phyloP scores from a whole-genome alignment of 352 stramenopile species.

The Hyaloperonospora arabidopsidis region DNA sequence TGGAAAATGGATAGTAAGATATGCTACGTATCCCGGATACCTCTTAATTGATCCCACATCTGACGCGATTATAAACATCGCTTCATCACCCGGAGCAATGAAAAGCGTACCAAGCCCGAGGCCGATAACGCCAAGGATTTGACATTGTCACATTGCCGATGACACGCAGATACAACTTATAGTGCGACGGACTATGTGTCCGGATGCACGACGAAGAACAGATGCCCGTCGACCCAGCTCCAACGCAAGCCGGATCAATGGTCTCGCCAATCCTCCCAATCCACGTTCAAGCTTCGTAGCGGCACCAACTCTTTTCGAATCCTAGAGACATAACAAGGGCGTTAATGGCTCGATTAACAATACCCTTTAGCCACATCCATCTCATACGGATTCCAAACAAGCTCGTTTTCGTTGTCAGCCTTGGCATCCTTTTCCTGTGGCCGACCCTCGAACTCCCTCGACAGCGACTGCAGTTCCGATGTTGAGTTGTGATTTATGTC shows the following conservation, averaged over 20 bases:
- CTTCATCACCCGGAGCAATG: too few relatives aligned
- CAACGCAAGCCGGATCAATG: slow-evolving; percentile 27
- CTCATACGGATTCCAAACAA: slow-evolving; percentile 79
- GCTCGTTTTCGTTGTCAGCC: slow-evolving; percentile 53
- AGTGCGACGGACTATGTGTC: too few relatives aligned
- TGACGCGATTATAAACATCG: too few relatives aligned
- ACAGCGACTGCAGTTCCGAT: slow-evolving; percentile 50
- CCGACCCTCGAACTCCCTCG: slow-evolving; percentile 48
- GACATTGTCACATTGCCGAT: too few relatives aligned
- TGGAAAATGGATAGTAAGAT: too few relatives aligned
- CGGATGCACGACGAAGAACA: too few relatives aligned
- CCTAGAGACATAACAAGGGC: slow-evolving; percentile 16
- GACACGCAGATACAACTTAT: too few relatives aligned
- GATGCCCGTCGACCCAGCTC: too few relatives aligned
- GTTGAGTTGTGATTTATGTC: slow-evolving; percentile 42
- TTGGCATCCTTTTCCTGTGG: slow-evolving; percentile 53
- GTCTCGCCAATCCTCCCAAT: slow-evolving; percentile 80
- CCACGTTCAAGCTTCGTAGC: slow-evolving; percentile 66
- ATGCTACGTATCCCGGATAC: too few relatives aligned
- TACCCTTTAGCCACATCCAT: slow-evolving; percentile 3
- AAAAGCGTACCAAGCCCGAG: too few relatives aligned
- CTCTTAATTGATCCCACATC: too few relatives aligned
- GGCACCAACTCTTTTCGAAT: slow-evolving; percentile 71
- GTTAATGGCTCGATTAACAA: not conserved
- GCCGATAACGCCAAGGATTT: too few relatives aligned